These are phyloP conservation scores for Grosmannia penicillata DNA, from an alignment of 2,329 filamentous ascomycete genomes.

Conservation along the genomic window DNA sequence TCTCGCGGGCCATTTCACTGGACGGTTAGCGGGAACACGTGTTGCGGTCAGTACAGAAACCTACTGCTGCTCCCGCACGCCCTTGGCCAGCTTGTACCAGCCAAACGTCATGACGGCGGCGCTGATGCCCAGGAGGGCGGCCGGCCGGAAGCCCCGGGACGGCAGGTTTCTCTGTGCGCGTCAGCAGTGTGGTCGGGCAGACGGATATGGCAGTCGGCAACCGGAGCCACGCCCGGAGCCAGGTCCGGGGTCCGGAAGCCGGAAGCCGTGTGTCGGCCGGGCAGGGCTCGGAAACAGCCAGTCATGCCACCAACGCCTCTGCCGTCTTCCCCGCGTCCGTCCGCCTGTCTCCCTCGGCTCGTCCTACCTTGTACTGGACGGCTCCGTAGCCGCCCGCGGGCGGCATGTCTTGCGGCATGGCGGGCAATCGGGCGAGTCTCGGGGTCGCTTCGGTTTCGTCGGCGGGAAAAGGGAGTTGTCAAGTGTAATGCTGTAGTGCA, in stretches of 20 bases:
- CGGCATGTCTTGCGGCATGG: slow-evolving; percentile 96
- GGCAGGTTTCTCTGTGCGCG: slow-evolving; percentile 69
- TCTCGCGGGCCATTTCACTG: slow-evolving; percentile 89
- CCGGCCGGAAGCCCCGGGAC: slow-evolving; percentile 75
- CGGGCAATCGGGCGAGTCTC: slow-evolving; percentile 19
- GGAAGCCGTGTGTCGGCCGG: no score
- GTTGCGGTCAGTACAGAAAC: slow-evolving; percentile 23
- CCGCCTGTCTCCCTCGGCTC: slow-evolving; percentile 7
- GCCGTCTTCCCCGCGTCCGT: no score
- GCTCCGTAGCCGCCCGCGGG: slow-evolving; percentile 86
- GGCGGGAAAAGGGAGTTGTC: background rate
- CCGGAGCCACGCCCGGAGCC: no score
- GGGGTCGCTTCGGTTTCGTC: no score
- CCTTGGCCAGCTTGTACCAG: slow-evolving; percentile 73
- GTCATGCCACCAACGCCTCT: no score
- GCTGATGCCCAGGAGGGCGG: slow-evolving; percentile 61
- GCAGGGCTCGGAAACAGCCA: no score
- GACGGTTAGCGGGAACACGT: slow-evolving; percentile 1
- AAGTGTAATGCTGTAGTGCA: background rate
- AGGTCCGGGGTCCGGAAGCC: no score
- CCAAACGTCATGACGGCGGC: slow-evolving; percentile 74
- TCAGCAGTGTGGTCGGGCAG: background rate
- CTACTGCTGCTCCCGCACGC: slow-evolving; percentile 84
- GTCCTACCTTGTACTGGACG: slow-evolving; percentile 83
- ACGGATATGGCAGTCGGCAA: background rate